Evolutionary conservation across 495 filamentous ascomycete species (phyloP), one percentile per base, ranked within the genome.

Genomic region (Physcia stellaris): DNA sequence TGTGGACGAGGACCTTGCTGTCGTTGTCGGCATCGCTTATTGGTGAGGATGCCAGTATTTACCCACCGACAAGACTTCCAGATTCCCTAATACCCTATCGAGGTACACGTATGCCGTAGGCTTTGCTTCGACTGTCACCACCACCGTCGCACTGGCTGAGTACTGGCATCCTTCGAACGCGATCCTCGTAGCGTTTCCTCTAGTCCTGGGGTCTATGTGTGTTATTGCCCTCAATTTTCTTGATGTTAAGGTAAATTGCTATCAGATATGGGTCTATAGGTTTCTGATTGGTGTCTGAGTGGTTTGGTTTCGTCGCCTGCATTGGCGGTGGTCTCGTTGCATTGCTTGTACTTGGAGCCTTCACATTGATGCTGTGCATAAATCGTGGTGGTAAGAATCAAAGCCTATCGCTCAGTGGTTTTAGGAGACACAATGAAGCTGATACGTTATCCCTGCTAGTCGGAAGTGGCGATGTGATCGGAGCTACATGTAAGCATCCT

Each of bases 21-120:
- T 50, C 27, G 46, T 56, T 6, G 32, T 42, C 15, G 39, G 39
- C 3, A 18, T 42, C 7, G 39, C 39, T 15, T 42, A 42, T 23
- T 42, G 39, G 39, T 42, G 27, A 21, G 31, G 16, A 18, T 10
- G 6, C 13, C 21, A 11, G 13, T 24, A 12, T 16, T 27, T 22
- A n/a, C n/a, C n/a, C n/a, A n/a, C n/a, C n/a, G n/a, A 1, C 17
- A 18, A 2, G 18, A 16, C 15, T 28, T 28, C 28, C n/a, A 9
- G n/a, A n/a, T n/a, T n/a, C n/a, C 9, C 19, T 13, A 10, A 2
- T 2, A 15, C 18, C n/a, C 7, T 31, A 6, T 12, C 6, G 29
- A 69, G 63, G 66, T 60, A 68, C 37, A 59, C 59, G 1, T 68
- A 61, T 33, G 57, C 65, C 0, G 51, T 64, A 12, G 54, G 47